Base-by-base conservation (phyloP, 2,329 filamentous ascomycete species). In the Claviceps fusiformis region DNA sequence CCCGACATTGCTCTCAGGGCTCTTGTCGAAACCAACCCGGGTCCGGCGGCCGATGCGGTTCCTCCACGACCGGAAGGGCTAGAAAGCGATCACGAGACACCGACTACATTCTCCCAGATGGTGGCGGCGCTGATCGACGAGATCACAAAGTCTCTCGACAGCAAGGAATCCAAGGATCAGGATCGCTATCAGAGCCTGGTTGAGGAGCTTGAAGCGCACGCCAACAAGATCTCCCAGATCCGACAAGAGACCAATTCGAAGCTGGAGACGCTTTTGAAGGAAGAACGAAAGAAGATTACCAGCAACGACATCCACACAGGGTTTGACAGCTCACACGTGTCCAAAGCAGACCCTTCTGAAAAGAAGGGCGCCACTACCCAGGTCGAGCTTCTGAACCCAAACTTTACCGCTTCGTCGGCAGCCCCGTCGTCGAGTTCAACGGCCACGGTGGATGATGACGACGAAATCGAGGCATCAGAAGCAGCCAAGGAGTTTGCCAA, bases 91-190 rank as follows among this genome's bases (percentile, higher is more conserved):
- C 83, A 86, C 62, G 81, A 86, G 67, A 83, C 78, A 64, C 82
- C 88, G 62, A 89, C 88, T 0, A 86, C 85, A 15, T 98, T 95
- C 67, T 93, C 89, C 44, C 89, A 95, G 75, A 98, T 98, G 93
- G 91, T 98, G 86, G 88, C 88, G n/a, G 83, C 85, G n/a, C 71
- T 98, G 63, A 80, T 97, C 24, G 93, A 98, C 64, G 87, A 95
- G 70, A 90, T 97, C 46, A 96, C 95, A 64, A 78, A 81, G 70
- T 83, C 88, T 52, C 76, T 95, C 41, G 87, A 91, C 55, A 87
- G 90, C 66, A 86, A 86, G 70, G 82, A 85, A 58, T 77, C 80
- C 0, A 76, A 80, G 24, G 80, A n/a, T 6, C 24, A 46, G 24
- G 19, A 85, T 61, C 75, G 87, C 52, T 90, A 87, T 66, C 76